Evolutionary conservation across 345 rosid species (phyloP), one percentile per base, ranked within the genome.

Genomic region (Arabidopsis arenosa): DNA sequence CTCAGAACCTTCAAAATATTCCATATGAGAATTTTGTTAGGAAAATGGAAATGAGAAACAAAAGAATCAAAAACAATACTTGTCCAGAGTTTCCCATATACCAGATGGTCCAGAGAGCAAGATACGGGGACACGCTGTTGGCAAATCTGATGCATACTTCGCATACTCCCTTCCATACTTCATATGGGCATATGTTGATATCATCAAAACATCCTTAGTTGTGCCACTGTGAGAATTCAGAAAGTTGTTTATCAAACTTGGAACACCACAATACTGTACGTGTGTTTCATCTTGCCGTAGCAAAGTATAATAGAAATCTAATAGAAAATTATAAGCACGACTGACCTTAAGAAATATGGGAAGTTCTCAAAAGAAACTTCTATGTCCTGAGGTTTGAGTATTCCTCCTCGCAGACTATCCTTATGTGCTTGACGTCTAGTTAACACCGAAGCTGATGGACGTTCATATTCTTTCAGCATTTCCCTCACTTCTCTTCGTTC

Each of bases 21-120:
- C 21, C 68, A 79, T 18, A 51, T 48, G 59, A 55, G 14, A 53
- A 54, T 41, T 14, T 67, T 35, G 23, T 55, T 41, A 72, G 4
- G n/a, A n/a, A 32, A 37, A 37, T 36, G 32, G 36, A 33, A 64
- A 63, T 35, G 7, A 70, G 30, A 73, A 14, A 45, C n/a, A 52
- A 39, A 40, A 30, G 23, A 40, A 54, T 1, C 54, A 28, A 18
- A 13, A 47, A 26, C 0, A 45, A 39, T 18, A 52, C 35, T 35
- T 43, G 41, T 79, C 84, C 93, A 92, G 71, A 96, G 58, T 37
- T 32, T 61, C 83, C 51, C 21, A 65, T 61, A 55, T 82, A 95
- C 99, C 99, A 68, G 99, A 89, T 73, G 98, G 99, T 76, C 99
- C 99, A 57, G 94, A 89, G 73, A 95, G 84, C 69, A 95, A 78